These are phyloP conservation scores for Colletotrichum spinosum DNA, from an alignment of 2,329 filamentous ascomycete genomes.

Conservation along the genomic window DNA sequence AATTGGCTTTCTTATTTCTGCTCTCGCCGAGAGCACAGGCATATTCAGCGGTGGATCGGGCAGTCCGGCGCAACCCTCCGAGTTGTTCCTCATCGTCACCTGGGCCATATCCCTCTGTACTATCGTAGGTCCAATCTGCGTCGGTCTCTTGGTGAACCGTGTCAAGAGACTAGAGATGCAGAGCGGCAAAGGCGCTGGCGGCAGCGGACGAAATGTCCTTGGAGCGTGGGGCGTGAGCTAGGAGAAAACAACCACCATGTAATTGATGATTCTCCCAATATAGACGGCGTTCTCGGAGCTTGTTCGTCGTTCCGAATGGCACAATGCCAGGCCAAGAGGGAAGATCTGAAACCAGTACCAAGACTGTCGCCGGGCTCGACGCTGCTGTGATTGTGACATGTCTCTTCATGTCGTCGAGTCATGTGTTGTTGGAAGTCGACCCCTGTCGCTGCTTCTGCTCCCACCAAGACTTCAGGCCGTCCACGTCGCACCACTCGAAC, in stretches of 20 bases:
- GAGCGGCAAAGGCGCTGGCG: background rate
- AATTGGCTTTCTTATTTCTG: slow-evolving; percentile 81
- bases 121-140: slow-evolving; percentile 60
- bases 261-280: no score
- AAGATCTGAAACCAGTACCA: slow-evolving; percentile 17
- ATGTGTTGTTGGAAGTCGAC: slow-evolving; percentile 3
- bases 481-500: slow-evolving; percentile 63
- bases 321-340: background rate
- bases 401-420: slow-evolving; percentile 4
- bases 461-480: slow-evolving; percentile 60
- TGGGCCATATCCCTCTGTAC: slow-evolving; percentile 70
- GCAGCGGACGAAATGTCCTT: slow-evolving; percentile 27
- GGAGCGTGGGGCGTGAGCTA: slow-evolving; percentile 35
- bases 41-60: slow-evolving; percentile 48
- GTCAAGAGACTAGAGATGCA: slow-evolving; percentile 49
- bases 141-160: slow-evolving; percentile 59
- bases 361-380: slow-evolving; percentile 6
- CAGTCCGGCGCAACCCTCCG: slow-evolving; percentile 42
- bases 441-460: slow-evolving; percentile 24
- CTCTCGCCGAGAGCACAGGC: slow-evolving; percentile 68
- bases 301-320: no score
- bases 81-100: slow-evolving; percentile 63
- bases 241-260: background rate
- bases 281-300: no score
- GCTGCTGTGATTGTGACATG: background rate